Percentiles rank a stretch among this genome's conserved stretches.
These are phyloP conservation scores for Inga laurina DNA, from an alignment of 306 rosid genomes.

Conservation along the genomic window DNA sequence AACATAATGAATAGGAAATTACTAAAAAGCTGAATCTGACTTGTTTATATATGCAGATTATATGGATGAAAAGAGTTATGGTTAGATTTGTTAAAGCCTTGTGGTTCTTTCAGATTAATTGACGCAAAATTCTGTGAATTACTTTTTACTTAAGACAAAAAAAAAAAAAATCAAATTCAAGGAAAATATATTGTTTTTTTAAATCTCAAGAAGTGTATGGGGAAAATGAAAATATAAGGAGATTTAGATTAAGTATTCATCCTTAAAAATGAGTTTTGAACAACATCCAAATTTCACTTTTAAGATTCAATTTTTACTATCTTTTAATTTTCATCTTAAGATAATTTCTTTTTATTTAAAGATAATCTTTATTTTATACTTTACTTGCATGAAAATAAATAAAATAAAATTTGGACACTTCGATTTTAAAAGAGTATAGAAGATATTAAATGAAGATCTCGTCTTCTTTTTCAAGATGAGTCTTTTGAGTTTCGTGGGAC, in stretches of 20 bases:
- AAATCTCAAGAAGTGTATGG: not conserved
- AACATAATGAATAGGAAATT: not conserved
- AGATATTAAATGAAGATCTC: not conserved
- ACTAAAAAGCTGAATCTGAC: no score
- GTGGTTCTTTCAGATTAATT: not conserved
- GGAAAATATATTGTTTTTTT: not conserved
- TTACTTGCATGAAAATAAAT: not conserved
- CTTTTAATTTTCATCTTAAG: no score
- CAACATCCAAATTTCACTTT: no score
- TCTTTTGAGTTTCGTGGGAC: not conserved
- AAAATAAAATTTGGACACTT: no score
- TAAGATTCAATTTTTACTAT: no score
- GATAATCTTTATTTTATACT: no score
- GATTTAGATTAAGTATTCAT: no score
- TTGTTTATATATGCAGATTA: no score
- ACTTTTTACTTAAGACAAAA: not conserved
- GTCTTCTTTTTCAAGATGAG: not conserved
- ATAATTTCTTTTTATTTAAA: no score
- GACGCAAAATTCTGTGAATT: not conserved
- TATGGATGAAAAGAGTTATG: not conserved
- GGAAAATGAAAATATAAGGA: no score
- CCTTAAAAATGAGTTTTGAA: no score
- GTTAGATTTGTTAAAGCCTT: not conserved
- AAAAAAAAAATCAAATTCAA: no score
- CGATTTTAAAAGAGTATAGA: not conserved